phyloP scores from a whole-genome alignment of 805 yeast genomes.

The Saccharomyces eubayanus region DNA sequence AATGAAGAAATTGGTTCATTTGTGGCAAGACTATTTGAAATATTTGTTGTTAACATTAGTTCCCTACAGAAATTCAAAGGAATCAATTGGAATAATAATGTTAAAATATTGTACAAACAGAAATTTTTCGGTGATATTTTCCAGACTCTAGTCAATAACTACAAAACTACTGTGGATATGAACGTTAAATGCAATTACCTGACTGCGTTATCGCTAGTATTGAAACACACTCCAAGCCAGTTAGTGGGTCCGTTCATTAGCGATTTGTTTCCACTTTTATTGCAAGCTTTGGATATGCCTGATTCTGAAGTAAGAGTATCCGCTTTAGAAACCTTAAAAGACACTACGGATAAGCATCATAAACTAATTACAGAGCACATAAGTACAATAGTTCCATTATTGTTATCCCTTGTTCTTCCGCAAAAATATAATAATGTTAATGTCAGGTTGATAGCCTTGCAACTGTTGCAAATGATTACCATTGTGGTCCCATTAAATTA shows the following conservation, averaged over 20 bases:
- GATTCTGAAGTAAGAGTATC: slow-evolving; percentile 47
- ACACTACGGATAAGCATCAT: slow-evolving; percentile 49
- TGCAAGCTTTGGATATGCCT: slow-evolving; percentile 50
- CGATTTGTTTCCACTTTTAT: slow-evolving; percentile 59
- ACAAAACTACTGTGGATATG: slow-evolving; percentile 26
- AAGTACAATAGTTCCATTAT: slow-evolving; percentile 46
- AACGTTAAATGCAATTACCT: slow-evolving; percentile 44
- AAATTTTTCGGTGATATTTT: slow-evolving; percentile 57
- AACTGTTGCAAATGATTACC: slow-evolving; percentile 46
- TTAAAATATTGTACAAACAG: slow-evolving; percentile 71
- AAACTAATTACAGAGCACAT: slow-evolving; percentile 46
- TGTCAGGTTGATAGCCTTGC: slow-evolving; percentile 50
- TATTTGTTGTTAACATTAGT: slow-evolving; percentile 60
- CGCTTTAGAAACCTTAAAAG: slow-evolving; percentile 49
- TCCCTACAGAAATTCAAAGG: slow-evolving; percentile 44
- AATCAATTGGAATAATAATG: slow-evolving; percentile 42
- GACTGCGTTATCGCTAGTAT: slow-evolving; percentile 56
- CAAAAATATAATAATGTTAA: slow-evolving; percentile 33
- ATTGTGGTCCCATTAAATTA: slow-evolving; percentile 32
- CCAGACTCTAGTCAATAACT: slow-evolving; percentile 45
- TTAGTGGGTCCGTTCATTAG: slow-evolving; percentile 59
- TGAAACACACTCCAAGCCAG: slow-evolving; percentile 54
- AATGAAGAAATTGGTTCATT: slow-evolving; percentile 29
- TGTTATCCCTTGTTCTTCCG: slow-evolving; percentile 33
- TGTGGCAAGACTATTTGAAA: slow-evolving; percentile 50